Base-by-base conservation (phyloP, 768 basidiomycete genomes). In the Hygrocybe coccinea region DNA sequence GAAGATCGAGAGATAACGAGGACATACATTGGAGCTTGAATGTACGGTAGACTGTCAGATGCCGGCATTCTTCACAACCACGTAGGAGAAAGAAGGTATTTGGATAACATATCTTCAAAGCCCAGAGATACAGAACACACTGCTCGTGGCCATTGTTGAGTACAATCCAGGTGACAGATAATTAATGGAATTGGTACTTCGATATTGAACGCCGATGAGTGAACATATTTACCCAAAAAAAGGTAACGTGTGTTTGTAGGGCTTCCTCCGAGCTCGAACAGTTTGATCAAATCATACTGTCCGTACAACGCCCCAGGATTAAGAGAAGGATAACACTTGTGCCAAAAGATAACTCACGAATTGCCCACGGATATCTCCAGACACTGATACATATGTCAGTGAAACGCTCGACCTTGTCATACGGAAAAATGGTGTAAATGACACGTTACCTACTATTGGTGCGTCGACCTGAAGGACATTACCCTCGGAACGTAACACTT, bases 91-190 rank as follows among this genome's bases (percentile, higher is more conserved):
- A 97, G 36, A 98, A 78, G 24, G 95, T 97, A 63, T 95, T 86
- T 50, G 97, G 97, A 71, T 97, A 98, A 93, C 95, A 97, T 69
- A 99, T 97, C 78, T 99, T 99, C 70, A 99, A 79, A 2, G 93
- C 83, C 95, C 95, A 99, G 25, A 99, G 80, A 70, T 99, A 99
- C 46, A 98, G 76, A n/a, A 98, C 95, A 68, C 95, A 98, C 95
- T 98, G 70, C 65, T 64, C 34, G 53, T 25, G 36, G 46, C 55
- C 58, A 52, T 60, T 62, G 14, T 5, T 34, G 3, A 22, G 55
- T 17, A 50, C 52, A 22, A 36, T 9, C 21, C n/a, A 37, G 19
- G 24, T 24, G 33, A 37, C 12, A 37, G 29, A 33, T n/a, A n/a
- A n/a, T n/a, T n/a, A 22, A 12, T 37, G 19, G 21, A 46, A 12